Conservation (phyloP, 2,329 filamentous ascomycete species). For the Sclerotinia glacialis region DNA sequence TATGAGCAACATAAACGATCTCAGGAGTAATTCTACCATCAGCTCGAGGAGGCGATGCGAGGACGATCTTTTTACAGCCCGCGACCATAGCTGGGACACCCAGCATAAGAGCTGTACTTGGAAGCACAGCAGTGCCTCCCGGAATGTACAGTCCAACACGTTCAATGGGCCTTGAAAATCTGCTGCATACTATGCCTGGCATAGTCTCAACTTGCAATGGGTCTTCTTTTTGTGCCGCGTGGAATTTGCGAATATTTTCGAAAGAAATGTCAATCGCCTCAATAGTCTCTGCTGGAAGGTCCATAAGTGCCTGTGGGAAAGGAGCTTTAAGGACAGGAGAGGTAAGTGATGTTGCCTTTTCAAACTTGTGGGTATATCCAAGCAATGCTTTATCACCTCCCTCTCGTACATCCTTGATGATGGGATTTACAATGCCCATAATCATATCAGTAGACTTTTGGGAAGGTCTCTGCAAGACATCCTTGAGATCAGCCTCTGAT, state of each 20-base stretch:
- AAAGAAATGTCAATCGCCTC: conserved; percentile 91
- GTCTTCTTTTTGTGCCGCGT: conserved; percentile 83
- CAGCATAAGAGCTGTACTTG: conserved; percentile 95
- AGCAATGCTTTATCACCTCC: conserved; percentile 86
- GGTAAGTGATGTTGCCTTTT: conserved; percentile 87
- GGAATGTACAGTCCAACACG: conserved; percentile 95
- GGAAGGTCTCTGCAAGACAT: conserved; percentile 81
- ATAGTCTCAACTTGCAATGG: conserved; percentile 89
- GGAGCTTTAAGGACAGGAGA: conserved; percentile 88
- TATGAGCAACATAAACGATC: conserved; percentile 96
- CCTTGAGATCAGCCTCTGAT: conserved; percentile 61
- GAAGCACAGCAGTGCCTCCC: conserved; percentile 93
- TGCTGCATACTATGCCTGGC: conserved; percentile 92
- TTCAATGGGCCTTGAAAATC: conserved; percentile 89
- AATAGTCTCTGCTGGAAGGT: conserved; percentile 76
- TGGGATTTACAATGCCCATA: conserved; percentile 84
- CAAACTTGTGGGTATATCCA: conserved; percentile 95
- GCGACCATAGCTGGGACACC: conserved; percentile 97
- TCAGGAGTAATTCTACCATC: conserved; percentile 93
- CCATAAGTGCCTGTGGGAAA: conserved; percentile 82
- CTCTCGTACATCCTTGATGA: conserved; percentile 80
- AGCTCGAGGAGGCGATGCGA: conserved; percentile 84
- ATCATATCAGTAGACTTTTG: conserved; percentile 95
- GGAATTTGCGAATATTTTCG: conserved; percentile 92
- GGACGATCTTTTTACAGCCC: conserved; percentile 89